Evolutionary conservation across 352 stramenopile species (phyloP), one percentile per base, ranked within the genome.

Genomic region (Globisporangium abappressorium): DNA sequence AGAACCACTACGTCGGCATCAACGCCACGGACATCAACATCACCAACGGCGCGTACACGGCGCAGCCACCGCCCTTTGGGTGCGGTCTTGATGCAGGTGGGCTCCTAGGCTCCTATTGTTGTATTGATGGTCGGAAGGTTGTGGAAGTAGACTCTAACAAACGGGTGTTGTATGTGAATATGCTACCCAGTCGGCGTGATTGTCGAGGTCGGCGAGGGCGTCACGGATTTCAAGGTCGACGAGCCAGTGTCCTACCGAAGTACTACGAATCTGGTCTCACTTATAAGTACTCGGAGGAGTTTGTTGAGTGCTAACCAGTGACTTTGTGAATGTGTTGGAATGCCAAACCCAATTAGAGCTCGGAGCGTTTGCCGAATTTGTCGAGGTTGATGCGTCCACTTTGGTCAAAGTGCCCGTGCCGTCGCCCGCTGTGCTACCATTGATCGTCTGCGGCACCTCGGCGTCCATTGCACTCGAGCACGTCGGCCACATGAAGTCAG

Each of bases 11-110:
- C 66, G 71, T 81, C 38, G 79, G 79, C n/a, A 87, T 87, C 69
- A 87, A 87, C 57, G 80, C 74, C 26, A 82, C 80, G 28, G 76
- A 85, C 70, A 75, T 90, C 67, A 85, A 83, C 67, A 71, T 87
- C 49, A 90, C 81, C 54, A 85, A 85, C 63, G 79, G 76, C 34
- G 64, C 38, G 20, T 86, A 85, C 74, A 79, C 76, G 1, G 46
- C 68, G 1, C 18, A 66, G 6, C 66, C 82, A 9, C 66, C 75
- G 15, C 76, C 82, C 5, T 87, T 87, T 47, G 75, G 73, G 54
- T 82, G 74, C 26, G 78, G 78, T 5, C 33, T 88, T 43, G 36
- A 43, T 43, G 36, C 36, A 43, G 36, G 36, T 43, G 36, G 30
- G 30, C 30, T 26, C 24, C 24, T 26, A 26, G 24, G 24, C 24